phyloP scores from a whole-genome alignment of 345 rosid species.

The Populus davidiana region DNA sequence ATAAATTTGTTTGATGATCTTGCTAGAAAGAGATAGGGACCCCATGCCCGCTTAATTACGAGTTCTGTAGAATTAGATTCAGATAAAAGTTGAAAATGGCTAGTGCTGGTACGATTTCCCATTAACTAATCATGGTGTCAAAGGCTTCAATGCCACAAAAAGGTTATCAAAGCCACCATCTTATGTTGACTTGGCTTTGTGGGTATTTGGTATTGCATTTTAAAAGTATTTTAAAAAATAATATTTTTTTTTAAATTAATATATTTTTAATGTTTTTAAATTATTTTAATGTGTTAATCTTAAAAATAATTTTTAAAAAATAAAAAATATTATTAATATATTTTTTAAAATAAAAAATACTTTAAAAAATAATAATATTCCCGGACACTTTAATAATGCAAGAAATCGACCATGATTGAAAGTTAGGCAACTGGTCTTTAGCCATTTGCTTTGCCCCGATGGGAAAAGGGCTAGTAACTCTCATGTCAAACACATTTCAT shows the following conservation, averaged over 20 bases:
- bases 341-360: too few species aligned
- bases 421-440: not conserved
- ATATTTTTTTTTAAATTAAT: too few species aligned
- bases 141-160: not conserved
- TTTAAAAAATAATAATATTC: too few species aligned
- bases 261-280: too few species aligned
- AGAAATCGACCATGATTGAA: not conserved
- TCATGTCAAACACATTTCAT: not conserved
- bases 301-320: too few species aligned
- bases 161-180: not conserved
- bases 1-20: constrained; percentile 18
- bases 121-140: not conserved
- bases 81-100: not conserved
- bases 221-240: too few species aligned
- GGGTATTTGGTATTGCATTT: too few species aligned
- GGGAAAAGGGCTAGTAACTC: too few species aligned
- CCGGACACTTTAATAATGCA: not conserved
- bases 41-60: constrained; percentile 3
- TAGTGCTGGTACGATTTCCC: not conserved
- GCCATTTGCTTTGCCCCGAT: too few species aligned
- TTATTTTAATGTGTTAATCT: too few species aligned
- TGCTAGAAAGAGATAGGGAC: not conserved
- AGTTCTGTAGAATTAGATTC: not conserved
- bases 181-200: not conserved
- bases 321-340: too few species aligned